phyloP scores from a whole-genome alignment of 202 grass and related monocot genomes.

The Brachypodium distachyon region DNA sequence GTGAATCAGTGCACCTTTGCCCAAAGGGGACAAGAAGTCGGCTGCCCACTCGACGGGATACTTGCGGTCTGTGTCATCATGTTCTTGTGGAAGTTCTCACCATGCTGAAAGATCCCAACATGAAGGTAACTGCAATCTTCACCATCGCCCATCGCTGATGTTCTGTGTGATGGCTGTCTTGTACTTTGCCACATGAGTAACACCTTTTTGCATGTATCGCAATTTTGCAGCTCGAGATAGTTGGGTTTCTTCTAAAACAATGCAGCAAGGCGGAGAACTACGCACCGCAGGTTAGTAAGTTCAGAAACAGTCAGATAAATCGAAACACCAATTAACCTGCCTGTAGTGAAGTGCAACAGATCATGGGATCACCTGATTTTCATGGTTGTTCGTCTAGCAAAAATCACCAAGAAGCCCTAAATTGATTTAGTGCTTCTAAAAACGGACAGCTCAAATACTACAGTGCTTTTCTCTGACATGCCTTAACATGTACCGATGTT shows the following conservation, averaged over 20 bases:
- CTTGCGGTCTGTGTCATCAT: constrained; percentile 53
- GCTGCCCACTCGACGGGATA: constrained; percentile 18
- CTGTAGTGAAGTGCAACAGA: neutral
- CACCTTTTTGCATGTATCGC: neutral
- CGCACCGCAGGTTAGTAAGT: constrained; percentile 39
- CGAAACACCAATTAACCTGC: neutral
- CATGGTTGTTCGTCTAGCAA: neutral
- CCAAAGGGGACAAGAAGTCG: constrained; percentile 11
- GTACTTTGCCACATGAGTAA: neutral
- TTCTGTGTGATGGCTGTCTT: neutral
- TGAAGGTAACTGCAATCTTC: constrained; percentile 31
- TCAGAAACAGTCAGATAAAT: neutral
- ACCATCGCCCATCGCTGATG: neutral
- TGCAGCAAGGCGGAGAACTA: constrained; percentile 56
- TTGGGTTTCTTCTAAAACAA: constrained; percentile 43
- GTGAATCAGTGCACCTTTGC: constrained; percentile 69
- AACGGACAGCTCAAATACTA: neutral
- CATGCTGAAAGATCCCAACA: constrained; percentile 60
- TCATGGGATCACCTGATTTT: neutral
- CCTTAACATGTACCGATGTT: neutral
- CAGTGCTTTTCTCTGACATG: neutral
- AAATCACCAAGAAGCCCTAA: neutral
- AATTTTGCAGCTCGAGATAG: constrained; percentile 50
- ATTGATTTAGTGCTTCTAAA: neutral
- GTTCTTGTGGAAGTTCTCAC: constrained; percentile 57